Evolutionary conservation across 2,329 filamentous ascomycete genomes (phyloP).

Genomic region (Malbranchea cinnamomea): DNA sequence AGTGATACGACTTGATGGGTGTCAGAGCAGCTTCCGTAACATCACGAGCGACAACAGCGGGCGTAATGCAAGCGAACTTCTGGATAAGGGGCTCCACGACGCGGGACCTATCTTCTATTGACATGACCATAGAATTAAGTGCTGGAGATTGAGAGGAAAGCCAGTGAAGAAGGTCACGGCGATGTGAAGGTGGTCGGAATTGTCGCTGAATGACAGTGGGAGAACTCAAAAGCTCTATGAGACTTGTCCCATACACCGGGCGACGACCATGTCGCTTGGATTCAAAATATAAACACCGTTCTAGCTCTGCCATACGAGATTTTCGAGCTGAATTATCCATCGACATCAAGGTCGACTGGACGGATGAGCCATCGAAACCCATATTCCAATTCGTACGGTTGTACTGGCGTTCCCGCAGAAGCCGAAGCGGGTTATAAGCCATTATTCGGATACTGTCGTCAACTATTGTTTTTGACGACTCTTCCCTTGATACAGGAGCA

Average conservation of each 20-base stretch:
- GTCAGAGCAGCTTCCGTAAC: slow-evolving; percentile 55
- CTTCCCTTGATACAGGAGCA: slow-evolving; percentile 55
- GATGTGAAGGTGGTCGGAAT: slow-evolving; percentile 45
- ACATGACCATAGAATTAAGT: slow-evolving; percentile 49
- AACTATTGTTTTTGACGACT: slow-evolving; percentile 39
- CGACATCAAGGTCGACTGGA: slow-evolving; percentile 54
- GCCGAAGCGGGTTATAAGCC: slow-evolving; percentile 53
- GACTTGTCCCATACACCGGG: slow-evolving; percentile 64
- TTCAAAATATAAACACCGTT: slow-evolving; percentile 68
- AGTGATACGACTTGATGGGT: slow-evolving; percentile 38
- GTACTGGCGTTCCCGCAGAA: slow-evolving; percentile 58
- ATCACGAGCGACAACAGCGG: slow-evolving; percentile 70
- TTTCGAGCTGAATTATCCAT: slow-evolving; percentile 57
- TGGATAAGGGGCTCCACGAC: slow-evolving; percentile 60
- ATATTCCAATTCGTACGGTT: slow-evolving; percentile 37
- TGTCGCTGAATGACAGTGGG: slow-evolving; percentile 44
- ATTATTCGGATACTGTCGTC: slow-evolving; percentile 49
- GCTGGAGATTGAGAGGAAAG: slow-evolving; percentile 51
- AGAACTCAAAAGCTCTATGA: slow-evolving; percentile 62
- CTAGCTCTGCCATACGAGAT: slow-evolving; percentile 60
- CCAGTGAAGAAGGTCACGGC: slow-evolving; percentile 55
- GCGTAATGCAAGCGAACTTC: slow-evolving; percentile 86
- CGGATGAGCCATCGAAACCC: slow-evolving; percentile 50
- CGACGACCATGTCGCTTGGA: slow-evolving; percentile 63
- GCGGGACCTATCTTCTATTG: slow-evolving; percentile 56